phyloP scores from a whole-genome alignment of 2,329 filamentous ascomycete genomes.

The Verticillium isaacii region DNA sequence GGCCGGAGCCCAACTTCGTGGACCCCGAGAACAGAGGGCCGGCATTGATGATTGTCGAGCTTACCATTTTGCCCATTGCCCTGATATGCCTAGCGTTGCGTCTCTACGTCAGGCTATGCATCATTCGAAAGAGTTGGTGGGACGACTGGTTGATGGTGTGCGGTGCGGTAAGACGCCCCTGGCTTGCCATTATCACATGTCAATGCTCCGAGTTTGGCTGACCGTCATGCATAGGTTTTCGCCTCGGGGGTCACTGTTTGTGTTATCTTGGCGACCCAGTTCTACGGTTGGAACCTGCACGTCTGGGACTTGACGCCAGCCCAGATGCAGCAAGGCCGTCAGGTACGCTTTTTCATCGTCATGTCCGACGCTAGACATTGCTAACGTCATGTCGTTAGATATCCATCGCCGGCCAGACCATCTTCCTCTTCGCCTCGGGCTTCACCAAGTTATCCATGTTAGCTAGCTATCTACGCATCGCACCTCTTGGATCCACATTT shows the following conservation, averaged over 20 bases:
- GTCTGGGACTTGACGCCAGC: conserved; percentile 27
- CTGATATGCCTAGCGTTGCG: conserved; percentile 27
- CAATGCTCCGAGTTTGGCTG: background rate
- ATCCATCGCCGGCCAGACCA: conserved; percentile 32
- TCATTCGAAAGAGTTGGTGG: conserved; percentile 26
- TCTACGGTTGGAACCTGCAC: conserved; percentile 32
- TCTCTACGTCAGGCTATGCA: conserved; percentile 29
- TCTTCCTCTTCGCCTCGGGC: conserved; percentile 32
- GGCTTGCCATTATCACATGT: background rate
- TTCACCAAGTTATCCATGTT: conserved; percentile 35
- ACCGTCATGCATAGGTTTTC: conserved; percentile 20
- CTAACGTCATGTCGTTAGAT: conserved; percentile 18
- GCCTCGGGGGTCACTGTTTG: conserved; percentile 26
- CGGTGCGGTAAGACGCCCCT: conserved; percentile 24
- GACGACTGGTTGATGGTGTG: conserved; percentile 38
- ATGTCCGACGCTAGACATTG: background rate
- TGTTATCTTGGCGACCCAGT: conserved; percentile 26
- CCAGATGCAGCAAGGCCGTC: conserved; percentile 20
- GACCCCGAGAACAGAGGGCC: conserved; percentile 31
- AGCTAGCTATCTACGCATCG: conserved; percentile 33
- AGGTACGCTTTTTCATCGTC: conserved; percentile 1
- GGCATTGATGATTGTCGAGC: conserved; percentile 30
- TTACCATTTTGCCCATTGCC: conserved; percentile 27
- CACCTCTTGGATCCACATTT: conserved; percentile 25
- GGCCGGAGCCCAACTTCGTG: conserved; percentile 32